Evolutionary conservation across 1,284 basidiomycete species (phyloP).

Genomic region (Phellinidium pouzarii): DNA sequence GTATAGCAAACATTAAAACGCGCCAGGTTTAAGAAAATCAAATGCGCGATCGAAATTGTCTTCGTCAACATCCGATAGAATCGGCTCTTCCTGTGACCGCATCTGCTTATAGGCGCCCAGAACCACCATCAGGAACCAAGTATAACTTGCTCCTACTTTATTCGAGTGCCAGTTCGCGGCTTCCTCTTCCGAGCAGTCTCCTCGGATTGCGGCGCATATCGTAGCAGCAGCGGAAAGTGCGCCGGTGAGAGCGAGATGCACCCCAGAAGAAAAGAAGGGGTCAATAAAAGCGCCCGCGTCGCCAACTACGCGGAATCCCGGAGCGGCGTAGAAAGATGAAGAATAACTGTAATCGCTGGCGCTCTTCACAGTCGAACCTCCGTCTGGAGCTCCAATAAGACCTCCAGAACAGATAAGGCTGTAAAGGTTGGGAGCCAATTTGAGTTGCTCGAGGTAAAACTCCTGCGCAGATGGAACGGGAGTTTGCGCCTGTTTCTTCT

Average conservation of each 20-base stretch:
- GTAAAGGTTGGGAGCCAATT: slow-evolving; percentile 43
- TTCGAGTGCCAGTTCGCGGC: slow-evolving; percentile 47
- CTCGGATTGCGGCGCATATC: slow-evolving; percentile 50
- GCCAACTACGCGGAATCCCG: slow-evolving; percentile 55
- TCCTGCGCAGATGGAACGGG: slow-evolving; percentile 22
- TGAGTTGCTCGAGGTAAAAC: slow-evolving; percentile 35
- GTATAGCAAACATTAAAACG: background rate
- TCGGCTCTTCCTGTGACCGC: slow-evolving; percentile 42
- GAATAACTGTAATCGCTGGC: slow-evolving; percentile 67
- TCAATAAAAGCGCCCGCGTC: slow-evolving; percentile 74
- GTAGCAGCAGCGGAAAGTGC: slow-evolving; percentile 49
- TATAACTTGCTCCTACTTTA: slow-evolving; percentile 57
- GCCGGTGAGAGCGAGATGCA: slow-evolving; percentile 61
- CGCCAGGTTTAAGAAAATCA: slow-evolving; percentile 39
- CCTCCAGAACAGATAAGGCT: slow-evolving; percentile 41
- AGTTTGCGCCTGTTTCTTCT: slow-evolving; percentile 27
- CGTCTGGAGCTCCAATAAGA: slow-evolving; percentile 25
- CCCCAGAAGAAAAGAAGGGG: slow-evolving; percentile 66
- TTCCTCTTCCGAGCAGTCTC: slow-evolving; percentile 45
- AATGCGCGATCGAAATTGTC: slow-evolving; percentile 59
- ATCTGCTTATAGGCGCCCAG: slow-evolving; percentile 61
- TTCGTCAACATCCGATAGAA: slow-evolving; percentile 48
- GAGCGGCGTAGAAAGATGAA: slow-evolving; percentile 54
- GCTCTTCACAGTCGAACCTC: slow-evolving; percentile 30
- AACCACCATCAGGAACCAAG: slow-evolving; percentile 67